phyloP scores from a whole-genome alignment of 139 green algal genomes.

The Asterochloris sp. region DNA sequence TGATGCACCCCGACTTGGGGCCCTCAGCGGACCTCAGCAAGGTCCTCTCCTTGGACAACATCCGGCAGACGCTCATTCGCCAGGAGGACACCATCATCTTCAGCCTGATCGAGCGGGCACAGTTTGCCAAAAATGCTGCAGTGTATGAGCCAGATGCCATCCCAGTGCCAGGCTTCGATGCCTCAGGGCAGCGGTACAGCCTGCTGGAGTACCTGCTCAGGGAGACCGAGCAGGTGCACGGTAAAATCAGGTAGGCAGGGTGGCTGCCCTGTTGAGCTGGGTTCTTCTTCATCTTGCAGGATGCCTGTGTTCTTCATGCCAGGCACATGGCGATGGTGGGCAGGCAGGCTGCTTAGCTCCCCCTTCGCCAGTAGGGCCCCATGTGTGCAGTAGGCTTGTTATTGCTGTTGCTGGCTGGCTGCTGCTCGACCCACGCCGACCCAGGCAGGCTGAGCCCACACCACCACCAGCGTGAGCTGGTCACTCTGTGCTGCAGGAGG shows the following conservation, averaged over 20 bases:
- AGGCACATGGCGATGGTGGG: too few relatives aligned
- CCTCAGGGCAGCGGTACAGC: neutral
- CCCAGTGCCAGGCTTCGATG: slow-evolving; percentile 49
- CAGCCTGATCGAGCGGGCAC: slow-evolving; percentile 89
- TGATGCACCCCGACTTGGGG: neutral
- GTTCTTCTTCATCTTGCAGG: too few relatives aligned
- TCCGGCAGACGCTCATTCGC: slow-evolving; percentile 78
- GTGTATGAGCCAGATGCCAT: slow-evolving; percentile 78
- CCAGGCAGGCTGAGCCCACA: too few relatives aligned
- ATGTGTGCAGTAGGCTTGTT: too few relatives aligned
- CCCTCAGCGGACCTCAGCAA: slow-evolving; percentile 41
- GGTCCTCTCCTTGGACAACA: slow-evolving; percentile 67
- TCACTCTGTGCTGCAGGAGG: slow-evolving; percentile 15
- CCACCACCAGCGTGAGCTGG: too few relatives aligned
- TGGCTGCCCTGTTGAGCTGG: too few relatives aligned
- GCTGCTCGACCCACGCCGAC: too few relatives aligned
- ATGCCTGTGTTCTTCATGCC: too few relatives aligned
- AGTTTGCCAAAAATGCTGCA: slow-evolving; percentile 74
- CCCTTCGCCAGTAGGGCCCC: too few relatives aligned
- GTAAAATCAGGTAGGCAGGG: slow-evolving; percentile 54
- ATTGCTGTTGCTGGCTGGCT: too few relatives aligned
- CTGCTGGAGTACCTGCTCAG: slow-evolving; percentile 92
- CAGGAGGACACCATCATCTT: slow-evolving; percentile 99
- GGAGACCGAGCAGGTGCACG: slow-evolving; percentile 91
- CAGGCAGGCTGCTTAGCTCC: too few relatives aligned